Evolutionary conservation across 2,329 filamentous ascomycete genomes (phyloP).

Genomic region (Boeremia exigua): DNA sequence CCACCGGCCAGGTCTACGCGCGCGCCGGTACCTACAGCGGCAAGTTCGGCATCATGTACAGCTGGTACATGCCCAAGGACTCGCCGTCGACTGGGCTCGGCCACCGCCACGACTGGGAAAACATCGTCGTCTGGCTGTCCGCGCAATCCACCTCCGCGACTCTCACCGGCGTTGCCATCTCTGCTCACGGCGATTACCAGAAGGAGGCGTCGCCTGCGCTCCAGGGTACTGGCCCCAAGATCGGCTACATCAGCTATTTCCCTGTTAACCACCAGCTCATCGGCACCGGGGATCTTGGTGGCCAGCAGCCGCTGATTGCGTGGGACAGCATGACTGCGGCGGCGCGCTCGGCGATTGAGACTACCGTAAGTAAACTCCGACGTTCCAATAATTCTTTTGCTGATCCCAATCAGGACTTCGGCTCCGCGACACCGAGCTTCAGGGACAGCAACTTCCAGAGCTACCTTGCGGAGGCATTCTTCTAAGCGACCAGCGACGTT

Average conservation of each 20-base stretch:
- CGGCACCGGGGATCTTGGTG: constrained; percentile 50
- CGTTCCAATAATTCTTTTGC: no score
- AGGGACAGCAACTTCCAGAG: constrained; percentile 55
- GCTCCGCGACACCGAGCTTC: constrained; percentile 55
- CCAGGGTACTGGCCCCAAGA: constrained; percentile 52
- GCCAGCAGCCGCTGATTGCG: constrained; percentile 56
- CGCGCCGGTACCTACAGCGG: constrained; percentile 51
- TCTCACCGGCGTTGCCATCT: constrained; percentile 59
- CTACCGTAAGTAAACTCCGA: constrained; percentile 36
- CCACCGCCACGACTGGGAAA: constrained; percentile 64
- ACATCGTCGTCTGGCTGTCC: constrained; percentile 60
- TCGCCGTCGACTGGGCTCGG: constrained; percentile 53
- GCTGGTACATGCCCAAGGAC: constrained; percentile 61
- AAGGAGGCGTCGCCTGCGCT: constrained; percentile 45
- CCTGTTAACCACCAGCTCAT: constrained; percentile 57
- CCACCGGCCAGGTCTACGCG: constrained; percentile 60
- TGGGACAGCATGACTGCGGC: constrained; percentile 57
- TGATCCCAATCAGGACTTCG: no score
- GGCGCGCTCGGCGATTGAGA: constrained; percentile 52
- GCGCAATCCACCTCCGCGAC: constrained; percentile 49
- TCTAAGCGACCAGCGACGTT: background rate
- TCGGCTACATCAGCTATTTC: constrained; percentile 58
- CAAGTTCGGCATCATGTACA: constrained; percentile 59
- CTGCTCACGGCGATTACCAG: constrained; percentile 58
- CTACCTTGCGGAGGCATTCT: constrained; percentile 49